Percentiles rank a stretch among this genome's conserved stretches.
phyloP scores from a whole-genome alignment of 1,139 yeast genomes.

The Geotrichum fermentans region DNA sequence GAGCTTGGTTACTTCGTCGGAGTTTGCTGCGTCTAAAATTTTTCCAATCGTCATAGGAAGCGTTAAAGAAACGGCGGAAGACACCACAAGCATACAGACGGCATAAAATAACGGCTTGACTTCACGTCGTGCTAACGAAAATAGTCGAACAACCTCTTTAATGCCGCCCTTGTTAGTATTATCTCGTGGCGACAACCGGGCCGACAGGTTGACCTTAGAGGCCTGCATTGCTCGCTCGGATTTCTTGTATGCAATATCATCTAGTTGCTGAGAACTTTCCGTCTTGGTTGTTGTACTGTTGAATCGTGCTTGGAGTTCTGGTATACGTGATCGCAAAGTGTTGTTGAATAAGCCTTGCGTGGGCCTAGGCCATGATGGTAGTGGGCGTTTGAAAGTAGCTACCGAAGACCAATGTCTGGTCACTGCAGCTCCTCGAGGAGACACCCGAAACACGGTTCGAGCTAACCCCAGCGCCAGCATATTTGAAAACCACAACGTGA shows the following conservation, averaged over 20 bases:
- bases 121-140: constrained; percentile 50
- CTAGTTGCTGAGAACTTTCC: background rate
- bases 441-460: constrained; percentile 1
- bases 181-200: constrained; percentile 31
- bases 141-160: constrained; percentile 48
- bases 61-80: constrained; percentile 64
- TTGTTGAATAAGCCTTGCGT: background rate
- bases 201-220: constrained; percentile 35
- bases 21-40: constrained; percentile 56
- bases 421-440: constrained; percentile 2
- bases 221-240: constrained; percentile 36
- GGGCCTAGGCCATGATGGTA: background rate
- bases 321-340: background rate
- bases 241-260: constrained; percentile 19
- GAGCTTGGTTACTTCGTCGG: constrained; percentile 37
- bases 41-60: constrained; percentile 79
- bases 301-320: constrained; percentile 1
- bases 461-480: constrained; percentile 9
- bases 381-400: background rate
- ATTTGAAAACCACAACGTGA: background rate
- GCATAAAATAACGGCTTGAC: constrained; percentile 53
- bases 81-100: constrained; percentile 49
- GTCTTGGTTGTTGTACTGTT: constrained; percentile 2
- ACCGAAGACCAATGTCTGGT: background rate
- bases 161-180: constrained; percentile 34